Evolutionary conservation across 2,329 filamentous ascomycete species (phyloP), one percentile per base, ranked within the genome.

Genomic region (Cordyceps fumosorosea): DNA sequence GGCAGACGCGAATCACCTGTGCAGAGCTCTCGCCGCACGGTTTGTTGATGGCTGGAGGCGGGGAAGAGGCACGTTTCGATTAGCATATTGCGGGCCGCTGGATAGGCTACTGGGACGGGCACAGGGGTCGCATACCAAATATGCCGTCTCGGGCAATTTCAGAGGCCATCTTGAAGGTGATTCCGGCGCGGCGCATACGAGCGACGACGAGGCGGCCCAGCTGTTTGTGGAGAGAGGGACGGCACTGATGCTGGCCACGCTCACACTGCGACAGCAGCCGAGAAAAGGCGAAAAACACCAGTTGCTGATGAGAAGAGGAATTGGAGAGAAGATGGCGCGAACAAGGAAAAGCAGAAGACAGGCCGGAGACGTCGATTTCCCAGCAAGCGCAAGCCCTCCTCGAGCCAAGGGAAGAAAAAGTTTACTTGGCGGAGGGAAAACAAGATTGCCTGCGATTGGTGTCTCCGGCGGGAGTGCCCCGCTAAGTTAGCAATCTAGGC

Each of bases 1-100:
- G 92, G 63, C 96, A 87, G 71, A 93, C 89, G 72, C 93, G 92
- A 67, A 99, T 85, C 44, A 96, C 89, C 74, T 96, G 91, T 56
- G 93, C 93, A 40, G 93, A 98, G 73, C 89, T 91, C 70, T 93
- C 85, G 69, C 88, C 89, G 70, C 87, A 81, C 32, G 95, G 95
- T 77, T 99, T 99, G 78, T 96, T 91, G 75, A 99, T 89, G 74
- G 91, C 93, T 96, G 68, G 14, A 56, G 32, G 45, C 34, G 34
- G 34, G 34, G 34, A 12, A 50, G 56, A 50, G 56, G 62, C 42
- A 20, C 22, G 34, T 26, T 44, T 24, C 60, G 48, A 51, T 34
- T 54, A 51, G 34, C 54, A 32, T 44, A 20, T 24, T 22, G 32
- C 29, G 37, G 34, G 29, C n/a, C 12, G 12, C 16, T 1, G 18